Conservation (phyloP, 2,329 filamentous ascomycete genomes). For the Diaporthe sp. region DNA sequence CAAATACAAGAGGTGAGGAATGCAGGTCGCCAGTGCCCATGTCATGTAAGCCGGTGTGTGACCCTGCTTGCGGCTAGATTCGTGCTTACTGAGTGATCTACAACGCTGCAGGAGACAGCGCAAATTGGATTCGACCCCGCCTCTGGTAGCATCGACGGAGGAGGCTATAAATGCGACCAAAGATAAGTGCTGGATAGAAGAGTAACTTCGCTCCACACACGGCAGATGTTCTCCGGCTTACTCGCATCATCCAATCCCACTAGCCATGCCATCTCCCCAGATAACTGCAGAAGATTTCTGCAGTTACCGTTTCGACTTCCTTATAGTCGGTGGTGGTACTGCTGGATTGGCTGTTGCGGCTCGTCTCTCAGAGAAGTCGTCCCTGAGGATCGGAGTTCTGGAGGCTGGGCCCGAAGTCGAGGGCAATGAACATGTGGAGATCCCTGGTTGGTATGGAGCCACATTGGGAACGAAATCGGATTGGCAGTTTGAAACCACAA, state of each 20-base stretch:
- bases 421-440: constrained; percentile 8
- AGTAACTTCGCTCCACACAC: neutral
- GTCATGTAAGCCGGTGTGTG: neutral
- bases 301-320: constrained; percentile 52
- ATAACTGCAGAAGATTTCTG: neutral
- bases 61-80: constrained; percentile 4
- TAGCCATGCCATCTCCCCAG: neutral
- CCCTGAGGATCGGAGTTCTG: constrained; percentile 55
- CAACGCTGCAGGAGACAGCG: neutral
- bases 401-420: constrained; percentile 51
- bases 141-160: neutral
- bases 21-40: neutral
- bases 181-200: neutral
- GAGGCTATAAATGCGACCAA: neutral
- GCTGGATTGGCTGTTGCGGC: constrained; percentile 61
- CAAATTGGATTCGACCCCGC: neutral
- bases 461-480: constrained; percentile 12
- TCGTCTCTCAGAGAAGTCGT: constrained; percentile 55
- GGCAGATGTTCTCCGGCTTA: neutral
- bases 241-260: neutral
- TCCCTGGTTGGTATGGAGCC: constrained; percentile 2
- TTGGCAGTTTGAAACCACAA: constrained; percentile 22
- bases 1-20: no score
- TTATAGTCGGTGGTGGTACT: constrained; percentile 64
- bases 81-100: constrained; percentile 13